Percentiles rank a stretch among this genome's conserved stretches.
Conservation (phyloP, 768 basidiomycete species). For the Boletus rubroflammeus region DNA sequence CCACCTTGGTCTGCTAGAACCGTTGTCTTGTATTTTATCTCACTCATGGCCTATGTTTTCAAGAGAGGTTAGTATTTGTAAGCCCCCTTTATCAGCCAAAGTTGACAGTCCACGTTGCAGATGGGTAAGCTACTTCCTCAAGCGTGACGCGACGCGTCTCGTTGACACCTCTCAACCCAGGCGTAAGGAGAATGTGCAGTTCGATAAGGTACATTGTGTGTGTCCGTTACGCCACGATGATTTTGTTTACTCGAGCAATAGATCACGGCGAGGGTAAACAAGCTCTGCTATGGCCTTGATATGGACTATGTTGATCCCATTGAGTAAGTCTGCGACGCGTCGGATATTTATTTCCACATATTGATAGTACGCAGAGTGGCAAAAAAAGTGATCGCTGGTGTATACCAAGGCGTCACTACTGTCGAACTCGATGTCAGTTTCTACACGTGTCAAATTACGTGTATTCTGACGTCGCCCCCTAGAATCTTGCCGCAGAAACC, state of each 20-base stretch:
- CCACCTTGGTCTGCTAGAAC: slow-evolving; percentile 2
- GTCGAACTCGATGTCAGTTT: slow-evolving; percentile 88
- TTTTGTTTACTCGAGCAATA: slow-evolving; percentile 30
- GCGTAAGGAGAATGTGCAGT: slow-evolving; percentile 89
- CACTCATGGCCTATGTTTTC: slow-evolving; percentile 49
- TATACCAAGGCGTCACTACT: slow-evolving; percentile 95
- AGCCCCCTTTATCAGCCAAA: not conserved
- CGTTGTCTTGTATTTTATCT: slow-evolving; percentile 1
- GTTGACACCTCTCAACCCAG: slow-evolving; percentile 32
- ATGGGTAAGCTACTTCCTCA: slow-evolving; percentile 39
- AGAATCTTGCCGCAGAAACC: slow-evolving; percentile 97
- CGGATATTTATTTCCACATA: not conserved
- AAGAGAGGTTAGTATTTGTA: slow-evolving; percentile 47
- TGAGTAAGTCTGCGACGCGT: slow-evolving; percentile 44
- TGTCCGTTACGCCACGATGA: slow-evolving; percentile 7
- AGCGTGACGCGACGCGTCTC: slow-evolving; percentile 24
- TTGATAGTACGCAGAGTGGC: slow-evolving; percentile 54
- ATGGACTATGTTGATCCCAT: slow-evolving; percentile 89
- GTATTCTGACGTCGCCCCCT: slow-evolving; percentile 3
- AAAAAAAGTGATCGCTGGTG: slow-evolving; percentile 90
- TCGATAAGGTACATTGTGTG: slow-evolving; percentile 70
- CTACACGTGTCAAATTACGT: not conserved
- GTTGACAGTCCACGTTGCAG: slow-evolving; percentile 28
- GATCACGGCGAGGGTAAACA: slow-evolving; percentile 85
- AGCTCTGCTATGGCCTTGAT: slow-evolving; percentile 96